These are phyloP conservation scores for Bryopsis sp. DNA, from an alignment of 139 green algal genomes.

Conservation along the genomic window DNA sequence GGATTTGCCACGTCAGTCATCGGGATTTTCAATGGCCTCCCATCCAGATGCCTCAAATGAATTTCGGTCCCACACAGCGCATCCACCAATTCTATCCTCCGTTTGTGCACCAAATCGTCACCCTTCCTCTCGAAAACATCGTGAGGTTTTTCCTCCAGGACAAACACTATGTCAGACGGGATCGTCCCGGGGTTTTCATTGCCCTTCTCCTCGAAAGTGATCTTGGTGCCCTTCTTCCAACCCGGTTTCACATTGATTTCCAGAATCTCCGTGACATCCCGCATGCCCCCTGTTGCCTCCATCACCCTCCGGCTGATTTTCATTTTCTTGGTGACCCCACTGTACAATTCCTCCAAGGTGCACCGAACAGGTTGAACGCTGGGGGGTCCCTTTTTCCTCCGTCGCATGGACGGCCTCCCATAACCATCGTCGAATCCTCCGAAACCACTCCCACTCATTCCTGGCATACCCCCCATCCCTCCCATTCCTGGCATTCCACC, in stretches of 20 bases:
- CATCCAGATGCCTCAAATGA: slow-evolving; percentile 50
- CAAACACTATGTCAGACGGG: slow-evolving; percentile 83
- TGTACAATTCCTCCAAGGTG: slow-evolving; percentile 66
- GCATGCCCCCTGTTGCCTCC: slow-evolving; percentile 24
- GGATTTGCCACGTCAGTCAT: slow-evolving; percentile 38
- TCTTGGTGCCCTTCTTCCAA: slow-evolving; percentile 91
- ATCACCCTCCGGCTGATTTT: slow-evolving; percentile 40
- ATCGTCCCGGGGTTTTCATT: slow-evolving; percentile 68
- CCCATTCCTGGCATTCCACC: neutral
- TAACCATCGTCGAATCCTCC: no score
- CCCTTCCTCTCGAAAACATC: slow-evolving; percentile 67
- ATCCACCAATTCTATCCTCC: slow-evolving; percentile 36
- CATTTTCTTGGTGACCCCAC: slow-evolving; percentile 55
- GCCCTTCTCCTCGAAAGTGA: slow-evolving; percentile 88
- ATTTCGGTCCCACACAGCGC: slow-evolving; percentile 37
- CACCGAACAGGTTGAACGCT: slow-evolving; percentile 47
- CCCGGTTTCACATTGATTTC: slow-evolving; percentile 83
- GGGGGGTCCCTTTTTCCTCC: slow-evolving; percentile 37
- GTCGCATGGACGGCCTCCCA: neutral
- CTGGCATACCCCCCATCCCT: no score
- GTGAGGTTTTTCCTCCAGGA: slow-evolving; percentile 87
- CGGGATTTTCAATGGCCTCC: slow-evolving; percentile 36
- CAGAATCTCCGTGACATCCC: slow-evolving; percentile 68
- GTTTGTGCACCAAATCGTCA: slow-evolving; percentile 66
- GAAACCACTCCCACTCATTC: no score